These are phyloP conservation scores for Chrysosporium keratinophilum DNA, from an alignment of 2,329 filamentous ascomycete genomes.

Conservation along the genomic window DNA sequence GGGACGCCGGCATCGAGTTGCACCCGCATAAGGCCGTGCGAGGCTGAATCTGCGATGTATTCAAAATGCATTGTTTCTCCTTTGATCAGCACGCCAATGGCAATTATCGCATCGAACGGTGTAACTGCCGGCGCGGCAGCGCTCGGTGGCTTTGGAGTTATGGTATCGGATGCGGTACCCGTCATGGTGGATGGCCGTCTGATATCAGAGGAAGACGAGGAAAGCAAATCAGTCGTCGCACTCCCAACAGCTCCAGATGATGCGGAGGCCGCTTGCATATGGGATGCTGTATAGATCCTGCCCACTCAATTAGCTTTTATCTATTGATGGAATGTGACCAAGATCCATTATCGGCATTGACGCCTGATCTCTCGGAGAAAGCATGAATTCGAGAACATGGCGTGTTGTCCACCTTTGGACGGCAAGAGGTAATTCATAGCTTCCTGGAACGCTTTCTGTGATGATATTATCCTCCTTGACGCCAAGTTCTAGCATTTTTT, in stretches of 20 bases:
- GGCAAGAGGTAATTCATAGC: slow-evolving; percentile 87
- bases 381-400: not conserved
- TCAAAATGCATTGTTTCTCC: slow-evolving; percentile 99
- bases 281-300: slow-evolving; percentile 74
- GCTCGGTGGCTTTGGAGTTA: not conserved
- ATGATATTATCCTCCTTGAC: slow-evolving; percentile 83
- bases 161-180: slow-evolving; percentile 27
- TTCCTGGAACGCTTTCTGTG: slow-evolving; percentile 79
- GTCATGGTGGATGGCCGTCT: slow-evolving; percentile 32
- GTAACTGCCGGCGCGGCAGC: slow-evolving; percentile 24
- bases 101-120: slow-evolving; percentile 87
- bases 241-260: slow-evolving; percentile 28
- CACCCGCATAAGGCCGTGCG: slow-evolving; percentile 86
- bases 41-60: slow-evolving; percentile 88
- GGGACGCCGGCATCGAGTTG: slow-evolving; percentile 82
- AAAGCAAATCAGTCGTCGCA: slow-evolving; percentile 48
- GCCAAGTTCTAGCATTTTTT: slow-evolving; percentile 64
- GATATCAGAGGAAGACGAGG: slow-evolving; percentile 58
- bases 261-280: slow-evolving; percentile 54
- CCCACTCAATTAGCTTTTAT: not conserved
- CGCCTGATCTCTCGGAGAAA: not conserved
- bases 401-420: slow-evolving; percentile 58
- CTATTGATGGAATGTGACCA: too few species aligned
- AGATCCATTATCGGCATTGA: not conserved
- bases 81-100: slow-evolving; percentile 94